Conservation (phyloP, 805 yeast genomes). For the Candida vartiovaarae region DNA sequence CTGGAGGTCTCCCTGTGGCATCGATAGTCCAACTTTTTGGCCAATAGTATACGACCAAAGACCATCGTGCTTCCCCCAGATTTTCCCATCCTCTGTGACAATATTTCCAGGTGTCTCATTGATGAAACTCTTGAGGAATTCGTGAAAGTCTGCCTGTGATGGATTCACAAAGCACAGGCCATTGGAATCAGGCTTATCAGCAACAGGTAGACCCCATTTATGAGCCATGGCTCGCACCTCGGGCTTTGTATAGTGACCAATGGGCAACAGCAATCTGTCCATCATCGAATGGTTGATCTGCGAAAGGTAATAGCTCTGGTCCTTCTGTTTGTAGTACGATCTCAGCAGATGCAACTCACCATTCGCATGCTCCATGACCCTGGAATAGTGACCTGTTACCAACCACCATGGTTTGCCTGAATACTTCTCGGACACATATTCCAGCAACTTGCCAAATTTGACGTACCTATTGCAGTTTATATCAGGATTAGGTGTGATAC, state of each 20-base stretch:
- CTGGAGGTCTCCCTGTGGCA: conserved; percentile 84
- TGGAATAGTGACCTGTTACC: conserved; percentile 81
- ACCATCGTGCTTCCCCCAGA: conserved; percentile 81
- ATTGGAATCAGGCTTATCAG: conserved; percentile 85
- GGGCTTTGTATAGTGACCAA: conserved; percentile 73
- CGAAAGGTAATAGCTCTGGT: conserved; percentile 87
- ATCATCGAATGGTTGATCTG: conserved; percentile 46
- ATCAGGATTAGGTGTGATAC: conserved; percentile 93
- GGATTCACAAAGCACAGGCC: conserved; percentile 88
- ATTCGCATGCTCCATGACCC: conserved; percentile 34
- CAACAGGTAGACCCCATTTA: conserved; percentile 46
- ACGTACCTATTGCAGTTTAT: conserved; percentile 78
- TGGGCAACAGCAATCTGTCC: conserved; percentile 58
- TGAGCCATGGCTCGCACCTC: conserved; percentile 64
- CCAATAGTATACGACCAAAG: conserved; percentile 96
- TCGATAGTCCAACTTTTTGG: conserved; percentile 66
- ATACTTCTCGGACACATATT: conserved; percentile 39
- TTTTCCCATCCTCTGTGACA: conserved; percentile 62
- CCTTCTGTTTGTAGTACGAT: conserved; percentile 57
- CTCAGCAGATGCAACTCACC: conserved; percentile 44
- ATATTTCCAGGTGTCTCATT: conserved; percentile 71
- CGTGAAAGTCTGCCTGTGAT: conserved; percentile 57
- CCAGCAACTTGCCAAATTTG: conserved; percentile 76
- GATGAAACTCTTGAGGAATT: conserved; percentile 69
- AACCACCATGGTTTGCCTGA: conserved; percentile 58